Evolutionary conservation across 176 grass and related monocot genomes (phyloP).

Genomic region (Carex myosuroides): DNA sequence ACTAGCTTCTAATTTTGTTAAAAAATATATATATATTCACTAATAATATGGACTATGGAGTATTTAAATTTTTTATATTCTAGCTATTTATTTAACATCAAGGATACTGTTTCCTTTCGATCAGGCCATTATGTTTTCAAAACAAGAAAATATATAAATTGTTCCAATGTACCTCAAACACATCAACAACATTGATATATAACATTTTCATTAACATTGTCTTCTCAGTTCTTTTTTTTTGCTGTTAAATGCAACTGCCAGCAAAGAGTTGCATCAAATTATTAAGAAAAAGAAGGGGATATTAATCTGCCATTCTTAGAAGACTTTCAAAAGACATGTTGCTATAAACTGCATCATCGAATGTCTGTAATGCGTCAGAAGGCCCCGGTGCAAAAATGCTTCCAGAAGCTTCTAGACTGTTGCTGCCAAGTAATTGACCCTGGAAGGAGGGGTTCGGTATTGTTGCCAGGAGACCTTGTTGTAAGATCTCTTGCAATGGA

Average conservation of each 20-base stretch:
- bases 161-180: neutral
- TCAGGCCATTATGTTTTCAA: neutral
- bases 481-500: constrained; percentile 10
- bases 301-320: constrained; percentile 19
- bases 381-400: neutral
- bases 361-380: neutral
- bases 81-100: neutral
- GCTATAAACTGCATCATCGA: constrained; percentile 12
- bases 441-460: neutral
- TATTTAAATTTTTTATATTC: neutral
- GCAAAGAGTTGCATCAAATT: neutral
- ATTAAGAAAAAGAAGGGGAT: neutral
- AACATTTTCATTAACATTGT: neutral
- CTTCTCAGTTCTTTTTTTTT: neutral
- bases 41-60: neutral
- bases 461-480: constrained; percentile 1
- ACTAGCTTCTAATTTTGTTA: neutral
- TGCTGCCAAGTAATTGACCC: neutral
- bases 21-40: neutral
- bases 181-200: neutral
- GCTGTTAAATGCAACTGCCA: neutral
- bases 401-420: constrained; percentile 22
- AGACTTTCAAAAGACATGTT: constrained; percentile 25
- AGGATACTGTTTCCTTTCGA: neutral
- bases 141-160: neutral